Percentiles rank a stretch among this genome's conserved stretches.
Evolutionary conservation across 2,329 filamentous ascomycete genomes (phyloP).

Genomic region (Metarhizium guizhouense): DNA sequence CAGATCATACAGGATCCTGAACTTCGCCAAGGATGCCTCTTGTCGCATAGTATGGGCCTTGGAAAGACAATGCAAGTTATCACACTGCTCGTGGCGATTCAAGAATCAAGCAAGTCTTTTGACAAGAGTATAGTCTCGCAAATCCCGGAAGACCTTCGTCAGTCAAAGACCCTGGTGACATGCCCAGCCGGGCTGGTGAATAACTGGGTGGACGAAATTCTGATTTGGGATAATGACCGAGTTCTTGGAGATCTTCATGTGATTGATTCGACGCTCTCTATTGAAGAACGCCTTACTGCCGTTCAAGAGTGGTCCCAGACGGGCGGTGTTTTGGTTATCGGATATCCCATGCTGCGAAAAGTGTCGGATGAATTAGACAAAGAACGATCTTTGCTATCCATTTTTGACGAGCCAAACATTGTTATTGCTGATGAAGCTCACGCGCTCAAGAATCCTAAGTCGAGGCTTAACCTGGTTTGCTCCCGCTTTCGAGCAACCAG

Average conservation of each 20-base stretch:
- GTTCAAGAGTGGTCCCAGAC: conserved; percentile 51
- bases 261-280: conserved; percentile 35
- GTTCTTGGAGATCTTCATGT: conserved; percentile 47
- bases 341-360: conserved; percentile 59
- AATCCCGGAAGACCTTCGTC: conserved; percentile 56
- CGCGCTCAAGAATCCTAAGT: conserved; percentile 56
- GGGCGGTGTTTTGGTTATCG: conserved; percentile 69
- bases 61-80: conserved; percentile 92
- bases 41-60: conserved; percentile 86
- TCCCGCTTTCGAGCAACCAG: conserved; percentile 54
- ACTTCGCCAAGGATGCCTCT: conserved; percentile 62
- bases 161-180: conserved; percentile 59
- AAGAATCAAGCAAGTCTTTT: conserved; percentile 52
- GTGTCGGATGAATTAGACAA: conserved; percentile 22
- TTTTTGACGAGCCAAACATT: conserved; percentile 57
- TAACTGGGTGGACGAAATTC: conserved; percentile 77
- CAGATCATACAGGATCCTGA: conserved; percentile 57
- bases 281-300: conserved; percentile 29
- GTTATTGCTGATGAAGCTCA: conserved; percentile 85
- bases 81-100: conserved; percentile 67
- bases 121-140: conserved; percentile 51
- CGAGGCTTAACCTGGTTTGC: conserved; percentile 44
- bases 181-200: conserved; percentile 67
- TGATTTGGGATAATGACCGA: conserved; percentile 53
- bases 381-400: conserved; percentile 26